phyloP scores from a whole-genome alignment of 345 rosid genomes.

The Brassica rapa region DNA sequence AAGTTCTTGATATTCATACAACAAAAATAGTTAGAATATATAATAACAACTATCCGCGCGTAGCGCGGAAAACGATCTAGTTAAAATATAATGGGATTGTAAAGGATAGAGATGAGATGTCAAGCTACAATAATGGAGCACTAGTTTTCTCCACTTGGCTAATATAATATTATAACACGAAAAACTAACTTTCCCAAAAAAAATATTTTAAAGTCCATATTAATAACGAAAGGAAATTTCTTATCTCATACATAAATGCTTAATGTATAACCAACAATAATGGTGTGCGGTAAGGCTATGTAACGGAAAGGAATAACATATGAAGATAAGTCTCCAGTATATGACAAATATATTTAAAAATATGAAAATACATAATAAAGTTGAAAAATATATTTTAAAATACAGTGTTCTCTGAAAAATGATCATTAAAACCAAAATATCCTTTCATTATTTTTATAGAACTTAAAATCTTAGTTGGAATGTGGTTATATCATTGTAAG shows the following conservation, averaged over 20 bases:
- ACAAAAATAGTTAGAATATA: too few relatives aligned
- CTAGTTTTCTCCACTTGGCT: slow-evolving; percentile 38
- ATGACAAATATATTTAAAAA: not conserved
- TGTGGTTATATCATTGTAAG: not conserved
- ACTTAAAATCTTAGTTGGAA: not conserved
- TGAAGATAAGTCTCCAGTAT: slow-evolving; percentile 40
- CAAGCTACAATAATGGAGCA: slow-evolving; percentile 41
- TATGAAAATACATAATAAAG: not conserved
- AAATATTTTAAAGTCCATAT: not conserved
- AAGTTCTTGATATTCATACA: too few relatives aligned
- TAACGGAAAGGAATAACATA: slow-evolving; percentile 2
- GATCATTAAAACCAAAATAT: not conserved
- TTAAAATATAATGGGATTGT: slow-evolving; percentile 27
- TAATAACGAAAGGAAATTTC: not conserved
- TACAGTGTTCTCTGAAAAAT: not conserved
- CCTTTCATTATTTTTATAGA: not conserved
- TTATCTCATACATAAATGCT: not conserved
- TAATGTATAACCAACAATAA: not conserved
- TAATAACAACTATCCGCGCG: too few relatives aligned
- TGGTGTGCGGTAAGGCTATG: slow-evolving; percentile 8
- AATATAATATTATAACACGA: slow-evolving; percentile 32
- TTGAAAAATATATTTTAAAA: not conserved
- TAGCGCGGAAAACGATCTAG: too few relatives aligned
- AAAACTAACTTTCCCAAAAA: slow-evolving; percentile 11
- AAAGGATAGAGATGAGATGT: slow-evolving; percentile 43